Evolutionary conservation across 2,329 filamentous ascomycete genomes (phyloP).

Genomic region (Colletotrichum eremochloae): DNA sequence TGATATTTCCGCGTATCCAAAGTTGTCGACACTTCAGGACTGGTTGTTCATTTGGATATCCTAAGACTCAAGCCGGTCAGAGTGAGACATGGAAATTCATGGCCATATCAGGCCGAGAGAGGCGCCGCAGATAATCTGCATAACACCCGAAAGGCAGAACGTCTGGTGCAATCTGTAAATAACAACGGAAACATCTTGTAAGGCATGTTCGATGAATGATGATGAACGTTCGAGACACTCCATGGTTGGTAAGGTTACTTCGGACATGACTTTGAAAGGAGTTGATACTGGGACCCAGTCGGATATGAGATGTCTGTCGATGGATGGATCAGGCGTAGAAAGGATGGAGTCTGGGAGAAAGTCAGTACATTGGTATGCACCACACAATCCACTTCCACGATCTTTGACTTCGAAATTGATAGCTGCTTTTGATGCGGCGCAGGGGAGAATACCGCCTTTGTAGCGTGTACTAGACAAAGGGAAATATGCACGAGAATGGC

Average conservation of each 20-base stretch:
- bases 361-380: neutral
- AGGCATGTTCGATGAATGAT: neutral
- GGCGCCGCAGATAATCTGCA: neutral
- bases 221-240: neutral
- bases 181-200: neutral
- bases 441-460: neutral
- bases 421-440: neutral
- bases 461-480: neutral
- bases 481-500: neutral
- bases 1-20: neutral
- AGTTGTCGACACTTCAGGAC: neutral
- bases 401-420: neutral
- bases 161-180: neutral
- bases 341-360: neutral
- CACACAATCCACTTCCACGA: neutral
- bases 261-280: neutral
- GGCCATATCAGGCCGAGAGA: neutral
- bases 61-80: neutral
- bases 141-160: neutral
- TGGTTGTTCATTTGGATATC: neutral
- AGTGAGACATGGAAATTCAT: neutral
- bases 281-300: neutral
- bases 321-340: neutral
- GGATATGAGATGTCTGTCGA: neutral
- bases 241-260: neutral